These are phyloP conservation scores for Xylaria venustula DNA, from an alignment of 495 filamentous ascomycete genomes.

Conservation along the genomic window DNA sequence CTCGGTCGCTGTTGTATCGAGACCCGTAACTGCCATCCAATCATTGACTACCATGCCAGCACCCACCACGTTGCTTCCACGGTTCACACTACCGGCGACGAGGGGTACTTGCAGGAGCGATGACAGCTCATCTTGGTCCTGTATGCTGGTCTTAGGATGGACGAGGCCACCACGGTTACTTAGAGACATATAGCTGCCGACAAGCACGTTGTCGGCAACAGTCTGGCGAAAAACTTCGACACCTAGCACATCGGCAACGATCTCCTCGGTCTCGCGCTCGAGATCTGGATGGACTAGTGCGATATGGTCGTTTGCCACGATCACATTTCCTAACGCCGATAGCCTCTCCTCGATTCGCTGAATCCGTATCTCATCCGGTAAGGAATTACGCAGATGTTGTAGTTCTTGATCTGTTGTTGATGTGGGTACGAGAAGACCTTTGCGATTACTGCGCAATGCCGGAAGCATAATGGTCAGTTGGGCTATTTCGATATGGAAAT, in stretches of 20 bases:
- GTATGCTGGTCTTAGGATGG: slow-evolving; percentile 92
- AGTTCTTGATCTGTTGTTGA: slow-evolving; percentile 97
- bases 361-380: slow-evolving; percentile 88
- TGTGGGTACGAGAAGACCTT: slow-evolving; percentile 93
- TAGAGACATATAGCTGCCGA: slow-evolving; percentile 92
- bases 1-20: slow-evolving; percentile 96
- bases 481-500: slow-evolving; percentile 9
- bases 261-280: slow-evolving; percentile 93
- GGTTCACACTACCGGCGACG: slow-evolving; percentile 89
- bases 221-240: slow-evolving; percentile 99
- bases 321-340: slow-evolving; percentile 94
- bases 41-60: slow-evolving; percentile 99
- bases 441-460: slow-evolving; percentile 73
- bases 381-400: slow-evolving; percentile 89
- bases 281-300: slow-evolving; percentile 95
- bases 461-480: slow-evolving; percentile 4
- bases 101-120: slow-evolving; percentile 92
- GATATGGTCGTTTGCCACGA: slow-evolving; percentile 94
- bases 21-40: slow-evolving; percentile 95
- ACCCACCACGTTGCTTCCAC: slow-evolving; percentile 89
- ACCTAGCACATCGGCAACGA: slow-evolving; percentile 92
- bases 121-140: slow-evolving; percentile 96
- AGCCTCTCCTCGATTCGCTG: slow-evolving; percentile 93
- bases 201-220: slow-evolving; percentile 92
- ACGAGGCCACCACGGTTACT: slow-evolving; percentile 97